Base-by-base conservation (phyloP, 768 basidiomycete species). In the Scleroderma bovista region DNA sequence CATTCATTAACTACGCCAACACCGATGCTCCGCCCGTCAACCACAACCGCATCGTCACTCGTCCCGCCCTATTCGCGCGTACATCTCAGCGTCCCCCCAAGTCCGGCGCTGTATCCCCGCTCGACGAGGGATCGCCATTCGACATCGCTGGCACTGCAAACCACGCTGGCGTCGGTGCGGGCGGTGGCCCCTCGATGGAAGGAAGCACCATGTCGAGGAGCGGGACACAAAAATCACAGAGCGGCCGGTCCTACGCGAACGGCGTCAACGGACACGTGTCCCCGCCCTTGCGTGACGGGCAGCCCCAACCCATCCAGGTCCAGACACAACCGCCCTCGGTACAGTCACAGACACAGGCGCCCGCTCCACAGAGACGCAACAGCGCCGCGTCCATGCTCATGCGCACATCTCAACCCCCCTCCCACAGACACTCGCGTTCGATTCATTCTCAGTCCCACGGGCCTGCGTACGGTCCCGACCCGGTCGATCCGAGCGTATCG, bases 1-100 rank as follows among this genome's bases (percentile, higher is more conserved):
- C 77, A 16, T 96, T 93, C 67, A 81, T 94, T 65, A 88, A 93
- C 70, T 91, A 89, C 64, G 77, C 80, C 34, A 77, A 75, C 38
- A 77, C 81, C 22, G 81, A 83, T 50, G 78, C 84, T 9, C 76
- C 83, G 22, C 80, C 83, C 7, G 77, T 77, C 23, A 79, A 78
- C 17, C 79, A 75, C 12, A 71, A 75, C 56, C 74, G 80, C 24
- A 74, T 81, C 3, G 74, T 78, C 1, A 80, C 74, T 45, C 81
- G 79, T 32, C 68, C 75, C 2, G 78, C 88, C 33, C 74, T 71
- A 49, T 90, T 84, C 58, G 50, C 57, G 15, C 72, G 78, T 15
- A 49, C 64, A 5, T 62, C 76, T 8, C 70, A 75, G 50, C 65
- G 78, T 22, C 16, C 45, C 12, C 36, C 51, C 17, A 47, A 62